A percentile compares a stretch with the other conserved stretches of the same genome.
These are phyloP conservation scores for Trichoderma hamatum DNA, from an alignment of 2,329 filamentous ascomycete genomes.

Conservation along the genomic window DNA sequence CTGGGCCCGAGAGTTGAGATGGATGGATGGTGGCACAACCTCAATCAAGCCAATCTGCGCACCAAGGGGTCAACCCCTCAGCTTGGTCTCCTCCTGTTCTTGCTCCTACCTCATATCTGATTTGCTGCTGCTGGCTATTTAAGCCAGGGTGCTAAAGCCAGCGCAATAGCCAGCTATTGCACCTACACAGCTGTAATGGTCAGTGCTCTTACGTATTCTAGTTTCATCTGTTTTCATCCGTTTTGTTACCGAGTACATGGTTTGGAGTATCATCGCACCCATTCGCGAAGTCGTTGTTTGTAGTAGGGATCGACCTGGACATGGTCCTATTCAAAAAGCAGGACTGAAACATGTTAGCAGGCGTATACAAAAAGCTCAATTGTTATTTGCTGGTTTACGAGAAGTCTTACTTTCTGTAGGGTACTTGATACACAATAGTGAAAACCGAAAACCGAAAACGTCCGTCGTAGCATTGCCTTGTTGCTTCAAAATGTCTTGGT, in stretches of 20 bases:
- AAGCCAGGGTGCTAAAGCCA: neutral
- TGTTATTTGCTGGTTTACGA: conserved; percentile 12
- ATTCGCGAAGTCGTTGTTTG: neutral
- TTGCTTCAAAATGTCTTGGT: neutral
- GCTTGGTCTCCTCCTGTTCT: neutral
- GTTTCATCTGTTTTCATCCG: no score
- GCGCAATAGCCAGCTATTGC: neutral
- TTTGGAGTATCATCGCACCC: neutral
- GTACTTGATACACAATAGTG: neutral
- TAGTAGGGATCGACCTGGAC: neutral
- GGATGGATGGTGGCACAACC: conserved; percentile 19
- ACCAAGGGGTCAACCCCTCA: neutral
- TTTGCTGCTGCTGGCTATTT: neutral
- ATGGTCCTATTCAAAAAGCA: neutral
- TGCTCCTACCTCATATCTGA: neutral
- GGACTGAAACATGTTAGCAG: conserved; percentile 8
- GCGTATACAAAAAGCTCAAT: neutral
- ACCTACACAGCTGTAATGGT: neutral
- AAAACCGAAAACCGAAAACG: neutral
- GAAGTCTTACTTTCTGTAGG: conserved; percentile 2
- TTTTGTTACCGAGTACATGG: neutral
- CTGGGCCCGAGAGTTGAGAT: conserved; percentile 4
- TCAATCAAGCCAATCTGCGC: conserved; percentile 4
- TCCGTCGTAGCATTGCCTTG: neutral
- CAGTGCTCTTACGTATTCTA: neutral